Evolutionary conservation across 2,329 filamentous ascomycete species (phyloP).

Genomic region (Clarireedia homoeocarpa): DNA sequence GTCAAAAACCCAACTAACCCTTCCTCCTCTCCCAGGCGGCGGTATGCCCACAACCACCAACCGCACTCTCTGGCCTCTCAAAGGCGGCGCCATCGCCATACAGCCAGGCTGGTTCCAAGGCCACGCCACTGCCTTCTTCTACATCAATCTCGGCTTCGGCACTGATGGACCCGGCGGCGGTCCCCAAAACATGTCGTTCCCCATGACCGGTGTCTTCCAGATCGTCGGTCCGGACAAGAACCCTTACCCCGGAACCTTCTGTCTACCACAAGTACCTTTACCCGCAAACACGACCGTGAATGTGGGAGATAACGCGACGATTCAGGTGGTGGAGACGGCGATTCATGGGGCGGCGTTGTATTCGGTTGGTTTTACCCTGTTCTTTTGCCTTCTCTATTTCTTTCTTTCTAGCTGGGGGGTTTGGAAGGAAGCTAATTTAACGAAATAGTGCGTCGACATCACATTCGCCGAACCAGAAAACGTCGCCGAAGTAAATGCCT

Average conservation of each 20-base stretch:
- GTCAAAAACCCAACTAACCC: not conserved
- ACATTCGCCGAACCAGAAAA: slow-evolving; percentile 78
- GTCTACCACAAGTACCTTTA: slow-evolving; percentile 80
- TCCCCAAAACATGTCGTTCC: slow-evolving; percentile 79
- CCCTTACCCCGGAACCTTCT: slow-evolving; percentile 83
- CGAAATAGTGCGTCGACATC: slow-evolving; percentile 78
- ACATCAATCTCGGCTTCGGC: slow-evolving; percentile 85
- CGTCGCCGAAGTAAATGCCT: slow-evolving; percentile 65
- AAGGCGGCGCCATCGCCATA: slow-evolving; percentile 77
- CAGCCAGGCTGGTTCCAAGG: slow-evolving; percentile 97
- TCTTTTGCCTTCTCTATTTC: not conserved
- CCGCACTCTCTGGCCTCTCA: slow-evolving; percentile 84
- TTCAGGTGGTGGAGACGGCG: slow-evolving; percentile 78
- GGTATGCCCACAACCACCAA: slow-evolving; percentile 72
- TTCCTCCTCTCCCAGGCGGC: slow-evolving; percentile 53
- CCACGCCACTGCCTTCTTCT: slow-evolving; percentile 73
- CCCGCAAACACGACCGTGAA: slow-evolving; percentile 64
- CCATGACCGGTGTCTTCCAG: slow-evolving; percentile 74
- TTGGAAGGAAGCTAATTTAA: no score
- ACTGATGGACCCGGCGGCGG: slow-evolving; percentile 54
- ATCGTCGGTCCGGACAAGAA: slow-evolving; percentile 74
- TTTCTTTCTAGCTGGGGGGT: no score
- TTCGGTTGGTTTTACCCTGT: slow-evolving; percentile 25
- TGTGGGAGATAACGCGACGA: slow-evolving; percentile 81
- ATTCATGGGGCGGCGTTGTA: slow-evolving; percentile 75